Percentiles rank a stretch among this genome's conserved stretches.
phyloP scores from a whole-genome alignment of 192 early-diverging fungal species.

The Linnemannia hyalina region DNA sequence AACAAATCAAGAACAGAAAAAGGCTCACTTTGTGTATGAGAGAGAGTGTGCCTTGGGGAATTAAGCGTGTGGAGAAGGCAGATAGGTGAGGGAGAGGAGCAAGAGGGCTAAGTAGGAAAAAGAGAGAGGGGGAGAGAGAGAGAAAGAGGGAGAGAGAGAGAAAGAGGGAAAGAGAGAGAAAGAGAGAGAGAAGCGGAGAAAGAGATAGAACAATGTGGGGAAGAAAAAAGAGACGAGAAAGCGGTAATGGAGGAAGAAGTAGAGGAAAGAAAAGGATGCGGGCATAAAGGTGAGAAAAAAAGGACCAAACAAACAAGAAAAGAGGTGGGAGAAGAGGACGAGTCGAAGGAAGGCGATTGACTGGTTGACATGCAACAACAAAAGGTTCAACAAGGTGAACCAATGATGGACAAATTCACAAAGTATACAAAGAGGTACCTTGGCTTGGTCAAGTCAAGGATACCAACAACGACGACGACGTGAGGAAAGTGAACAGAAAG shows the following conservation, averaged over 20 bases:
- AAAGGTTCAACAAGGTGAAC: not conserved
- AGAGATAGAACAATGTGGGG: not conserved
- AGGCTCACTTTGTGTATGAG: not conserved
- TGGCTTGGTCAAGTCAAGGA: too few species aligned
- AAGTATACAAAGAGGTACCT: not conserved
- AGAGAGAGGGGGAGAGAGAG: not conserved
- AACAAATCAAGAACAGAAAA: too few species aligned
- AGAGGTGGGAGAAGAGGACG: not conserved
- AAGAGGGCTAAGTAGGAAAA: not conserved
- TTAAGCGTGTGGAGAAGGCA: not conserved
- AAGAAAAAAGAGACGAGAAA: not conserved
- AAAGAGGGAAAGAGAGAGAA: not conserved
- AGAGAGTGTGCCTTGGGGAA: not conserved
- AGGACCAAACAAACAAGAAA: not conserved
- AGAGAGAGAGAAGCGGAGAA: not conserved
- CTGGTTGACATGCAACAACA: not conserved
- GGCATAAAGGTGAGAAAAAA: not conserved
- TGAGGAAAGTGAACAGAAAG: not conserved
- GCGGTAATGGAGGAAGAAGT: not conserved
- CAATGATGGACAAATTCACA: not conserved
- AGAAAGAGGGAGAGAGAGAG: not conserved
- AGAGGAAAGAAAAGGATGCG: not conserved
- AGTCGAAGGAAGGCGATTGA: not conserved
- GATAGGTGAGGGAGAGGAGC: not conserved
- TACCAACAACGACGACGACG: not conserved